Evolutionary conservation across 176 grass and related monocot genomes (phyloP).

Genomic region (Pharus latifolius): DNA sequence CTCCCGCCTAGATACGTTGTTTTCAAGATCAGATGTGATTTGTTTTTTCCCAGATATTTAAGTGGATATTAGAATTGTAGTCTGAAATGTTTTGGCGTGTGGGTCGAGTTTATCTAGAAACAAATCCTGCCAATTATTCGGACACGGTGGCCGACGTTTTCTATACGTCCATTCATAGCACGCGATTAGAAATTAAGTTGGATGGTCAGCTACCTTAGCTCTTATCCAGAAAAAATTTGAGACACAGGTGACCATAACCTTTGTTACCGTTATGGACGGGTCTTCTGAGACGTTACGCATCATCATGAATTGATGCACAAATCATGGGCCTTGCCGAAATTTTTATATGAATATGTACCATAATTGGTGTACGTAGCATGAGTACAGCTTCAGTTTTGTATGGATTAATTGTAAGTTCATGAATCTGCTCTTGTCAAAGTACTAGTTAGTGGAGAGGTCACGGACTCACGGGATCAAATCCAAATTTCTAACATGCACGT

Average conservation of each 20-base stretch:
- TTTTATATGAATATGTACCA: not conserved
- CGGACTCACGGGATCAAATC: no score
- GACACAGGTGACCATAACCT: not conserved
- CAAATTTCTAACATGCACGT: no score
- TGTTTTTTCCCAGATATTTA: no score
- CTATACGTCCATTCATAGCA: not conserved
- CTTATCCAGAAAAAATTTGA: slow-evolving; percentile 31
- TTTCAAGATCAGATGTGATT: no score
- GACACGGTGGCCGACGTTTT: slow-evolving; percentile 17
- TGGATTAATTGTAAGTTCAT: not conserved
- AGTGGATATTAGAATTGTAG: no score
- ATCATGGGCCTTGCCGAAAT: not conserved
- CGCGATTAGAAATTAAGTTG: not conserved
- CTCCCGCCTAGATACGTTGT: not conserved
- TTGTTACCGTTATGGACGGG: not conserved
- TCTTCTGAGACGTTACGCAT: not conserved
- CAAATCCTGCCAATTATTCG: not conserved
- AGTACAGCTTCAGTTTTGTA: not conserved
- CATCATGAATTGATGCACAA: not conserved
- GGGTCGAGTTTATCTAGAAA: not conserved
- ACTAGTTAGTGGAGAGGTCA: no score
- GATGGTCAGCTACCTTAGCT: not conserved
- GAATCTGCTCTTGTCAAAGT: no score
- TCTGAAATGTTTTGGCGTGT: no score
- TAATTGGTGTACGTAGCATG: not conserved